Conservation (phyloP, 2,329 filamentous ascomycete genomes). For the Neoarthrinium moseri region DNA sequence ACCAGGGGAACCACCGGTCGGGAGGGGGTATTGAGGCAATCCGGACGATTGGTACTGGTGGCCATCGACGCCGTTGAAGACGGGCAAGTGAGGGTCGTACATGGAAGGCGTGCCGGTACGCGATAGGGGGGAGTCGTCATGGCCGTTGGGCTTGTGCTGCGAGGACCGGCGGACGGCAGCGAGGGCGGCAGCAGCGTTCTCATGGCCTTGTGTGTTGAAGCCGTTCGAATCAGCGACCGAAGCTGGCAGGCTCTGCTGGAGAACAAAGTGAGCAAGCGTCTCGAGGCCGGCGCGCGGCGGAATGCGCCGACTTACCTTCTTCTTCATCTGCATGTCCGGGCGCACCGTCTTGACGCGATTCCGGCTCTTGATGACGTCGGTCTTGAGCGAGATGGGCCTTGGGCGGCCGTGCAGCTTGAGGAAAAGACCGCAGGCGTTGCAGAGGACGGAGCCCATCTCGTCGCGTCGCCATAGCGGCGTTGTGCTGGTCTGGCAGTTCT, state of each 20-base stretch:
- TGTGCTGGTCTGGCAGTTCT: constrained; percentile 93
- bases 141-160: constrained; percentile 67
- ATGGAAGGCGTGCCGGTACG: constrained; percentile 76
- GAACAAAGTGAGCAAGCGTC: background rate
- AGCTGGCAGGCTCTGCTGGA: constrained; percentile 39
- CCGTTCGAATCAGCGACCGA: constrained; percentile 51
- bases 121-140: constrained; percentile 74
- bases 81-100: constrained; percentile 71
- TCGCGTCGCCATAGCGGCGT: constrained; percentile 97
- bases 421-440: constrained; percentile 97
- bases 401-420: constrained; percentile 93
- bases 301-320: constrained; percentile 70
- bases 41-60: constrained; percentile 63
- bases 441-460: constrained; percentile 91
- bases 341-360: constrained; percentile 91
- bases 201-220: constrained; percentile 54
- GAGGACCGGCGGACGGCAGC: constrained; percentile 58
- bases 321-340: constrained; percentile 74
- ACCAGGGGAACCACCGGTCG: constrained; percentile 49
- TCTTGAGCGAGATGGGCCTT: constrained; percentile 94
- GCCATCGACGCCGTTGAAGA: constrained; percentile 77
- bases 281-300: too few species aligned
- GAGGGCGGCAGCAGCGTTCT: constrained; percentile 51
- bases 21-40: constrained; percentile 48
- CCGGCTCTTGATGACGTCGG: constrained; percentile 98